These are phyloP conservation scores for Nakaseomyces nivariensis DNA, from an alignment of 1,139 yeast species.

Conservation along the genomic window DNA sequence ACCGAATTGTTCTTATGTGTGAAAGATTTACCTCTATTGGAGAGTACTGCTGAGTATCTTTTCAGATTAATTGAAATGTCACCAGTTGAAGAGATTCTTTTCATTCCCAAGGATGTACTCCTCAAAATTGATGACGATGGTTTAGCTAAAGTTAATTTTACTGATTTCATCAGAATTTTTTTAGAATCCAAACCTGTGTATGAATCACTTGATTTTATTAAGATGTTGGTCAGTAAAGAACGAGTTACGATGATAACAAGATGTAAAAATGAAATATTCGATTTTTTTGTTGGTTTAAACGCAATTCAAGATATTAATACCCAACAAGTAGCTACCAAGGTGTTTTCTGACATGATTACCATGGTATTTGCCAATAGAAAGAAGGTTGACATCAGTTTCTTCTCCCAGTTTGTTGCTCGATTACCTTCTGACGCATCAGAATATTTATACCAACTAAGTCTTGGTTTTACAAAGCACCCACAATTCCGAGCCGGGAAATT, in stretches of 20 bases:
- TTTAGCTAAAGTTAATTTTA: neutral
- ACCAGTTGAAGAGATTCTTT: neutral
- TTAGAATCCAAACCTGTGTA: neutral
- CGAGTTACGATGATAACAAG: neutral
- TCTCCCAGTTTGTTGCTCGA: neutral
- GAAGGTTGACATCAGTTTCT: neutral
- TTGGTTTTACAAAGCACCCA: neutral
- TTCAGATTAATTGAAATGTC: neutral
- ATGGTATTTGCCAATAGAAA: neutral
- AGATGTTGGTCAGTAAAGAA: neutral
- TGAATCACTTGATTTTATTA: neutral
- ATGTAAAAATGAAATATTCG: conserved; percentile 1
- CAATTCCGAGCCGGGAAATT: neutral
- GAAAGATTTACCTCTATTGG: neutral
- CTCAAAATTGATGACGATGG: neutral
- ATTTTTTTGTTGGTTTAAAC: neutral
- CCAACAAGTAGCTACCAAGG: neutral
- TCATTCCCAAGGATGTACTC: neutral
- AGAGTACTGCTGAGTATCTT: neutral
- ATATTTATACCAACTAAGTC: neutral
- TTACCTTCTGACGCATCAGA: neutral
- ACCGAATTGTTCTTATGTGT: neutral
- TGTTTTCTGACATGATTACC: neutral
- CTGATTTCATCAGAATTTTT: neutral
- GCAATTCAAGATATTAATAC: neutral